phyloP scores from a whole-genome alignment of 805 yeast species.

The Yarrowia phangngaensis region DNA sequence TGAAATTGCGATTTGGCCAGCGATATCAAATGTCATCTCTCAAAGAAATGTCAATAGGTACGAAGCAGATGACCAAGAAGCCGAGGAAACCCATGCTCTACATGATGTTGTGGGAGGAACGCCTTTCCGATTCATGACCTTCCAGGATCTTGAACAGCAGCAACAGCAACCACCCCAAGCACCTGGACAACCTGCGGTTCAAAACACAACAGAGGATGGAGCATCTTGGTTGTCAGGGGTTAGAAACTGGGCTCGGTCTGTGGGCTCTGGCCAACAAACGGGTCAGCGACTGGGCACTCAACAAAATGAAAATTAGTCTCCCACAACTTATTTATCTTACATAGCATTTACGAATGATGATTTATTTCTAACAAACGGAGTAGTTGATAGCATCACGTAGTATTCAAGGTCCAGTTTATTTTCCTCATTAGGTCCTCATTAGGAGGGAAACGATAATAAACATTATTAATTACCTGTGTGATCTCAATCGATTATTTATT shows the following conservation, averaged over 20 bases:
- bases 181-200: too few species aligned
- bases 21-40: constrained; percentile 1
- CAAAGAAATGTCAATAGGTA: constrained; percentile 14
- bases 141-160: constrained; percentile 9
- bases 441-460: too few species aligned
- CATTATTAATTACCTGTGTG: too few species aligned
- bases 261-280: background rate
- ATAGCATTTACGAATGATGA: constrained; percentile 12
- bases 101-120: constrained; percentile 1
- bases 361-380: too few species aligned
- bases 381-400: too few species aligned
- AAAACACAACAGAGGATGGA: background rate
- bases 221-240: background rate
- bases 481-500: too few species aligned
- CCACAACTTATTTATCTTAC: constrained; percentile 3
- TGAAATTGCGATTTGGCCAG: constrained; percentile 11
- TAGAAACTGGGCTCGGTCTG: constrained; percentile 11
- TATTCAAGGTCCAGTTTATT: too few species aligned
- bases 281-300: constrained; percentile 13
- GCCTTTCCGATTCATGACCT: constrained; percentile 16
- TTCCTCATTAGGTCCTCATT: too few species aligned
- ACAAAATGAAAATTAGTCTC: background rate
- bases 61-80: background rate
- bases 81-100: constrained; percentile 1
- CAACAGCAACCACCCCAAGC: too few species aligned